These are phyloP conservation scores for Rhodotorula sp. DNA, from an alignment of 1,284 basidiomycete species.

Conservation along the genomic window DNA sequence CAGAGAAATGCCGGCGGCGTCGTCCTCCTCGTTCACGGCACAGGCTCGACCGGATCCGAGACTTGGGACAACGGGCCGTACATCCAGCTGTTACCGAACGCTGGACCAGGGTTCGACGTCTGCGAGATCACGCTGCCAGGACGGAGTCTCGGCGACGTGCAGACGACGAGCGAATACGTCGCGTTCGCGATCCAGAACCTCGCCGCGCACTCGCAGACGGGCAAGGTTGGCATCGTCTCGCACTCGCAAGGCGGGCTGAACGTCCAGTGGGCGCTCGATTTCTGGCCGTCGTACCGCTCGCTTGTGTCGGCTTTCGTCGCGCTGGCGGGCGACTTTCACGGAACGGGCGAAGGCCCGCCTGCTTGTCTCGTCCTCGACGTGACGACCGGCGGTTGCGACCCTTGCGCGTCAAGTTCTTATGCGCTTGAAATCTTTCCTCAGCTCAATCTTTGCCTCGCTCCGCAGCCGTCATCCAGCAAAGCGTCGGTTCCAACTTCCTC, in stretches of 20 bases:
- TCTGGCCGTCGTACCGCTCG: slow-evolving; percentile 43
- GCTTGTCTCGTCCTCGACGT: slow-evolving; percentile 12
- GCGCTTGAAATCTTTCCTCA: neutral
- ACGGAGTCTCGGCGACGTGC: slow-evolving; percentile 44
- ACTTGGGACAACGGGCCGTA: slow-evolving; percentile 45
- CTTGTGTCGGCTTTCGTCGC: slow-evolving; percentile 44
- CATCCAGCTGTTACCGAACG: slow-evolving; percentile 28
- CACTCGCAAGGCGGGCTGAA: slow-evolving; percentile 49
- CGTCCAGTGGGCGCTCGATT: slow-evolving; percentile 47
- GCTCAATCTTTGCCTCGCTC: neutral
- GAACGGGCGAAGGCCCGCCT: slow-evolving; percentile 21
- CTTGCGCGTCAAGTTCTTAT: neutral
- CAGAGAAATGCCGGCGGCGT: slow-evolving; percentile 38
- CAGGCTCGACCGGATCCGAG: slow-evolving; percentile 41
- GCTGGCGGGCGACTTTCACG: slow-evolving; percentile 47
- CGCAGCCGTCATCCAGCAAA: slow-evolving; percentile 45
- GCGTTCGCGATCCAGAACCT: slow-evolving; percentile 46
- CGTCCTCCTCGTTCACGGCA: slow-evolving; percentile 49
- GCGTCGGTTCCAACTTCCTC: slow-evolving; percentile 44
- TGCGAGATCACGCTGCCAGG: slow-evolving; percentile 44
- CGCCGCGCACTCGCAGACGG: slow-evolving; percentile 41
- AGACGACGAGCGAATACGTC: slow-evolving; percentile 48
- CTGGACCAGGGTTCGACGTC: slow-evolving; percentile 45
- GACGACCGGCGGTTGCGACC: slow-evolving; percentile 25
- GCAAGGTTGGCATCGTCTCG: slow-evolving; percentile 46